Conservation (phyloP, 2,329 filamentous ascomycete genomes). For the Arthroderma uncinatum region DNA sequence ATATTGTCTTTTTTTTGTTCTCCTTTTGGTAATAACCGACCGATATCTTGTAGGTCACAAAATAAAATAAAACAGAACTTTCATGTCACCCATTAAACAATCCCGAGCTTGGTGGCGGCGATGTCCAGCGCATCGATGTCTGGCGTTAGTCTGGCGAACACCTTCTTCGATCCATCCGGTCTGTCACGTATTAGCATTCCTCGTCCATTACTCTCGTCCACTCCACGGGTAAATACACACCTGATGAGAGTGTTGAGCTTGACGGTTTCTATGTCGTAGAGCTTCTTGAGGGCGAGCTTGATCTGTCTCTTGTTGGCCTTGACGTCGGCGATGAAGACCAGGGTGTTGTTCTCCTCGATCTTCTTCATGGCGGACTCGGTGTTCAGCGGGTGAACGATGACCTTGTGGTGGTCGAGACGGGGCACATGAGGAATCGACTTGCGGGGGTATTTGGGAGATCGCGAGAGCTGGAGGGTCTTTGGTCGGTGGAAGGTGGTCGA, state of each 20-base stretch:
- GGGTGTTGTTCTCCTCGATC: constrained; percentile 99
- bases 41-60: constrained; percentile 11
- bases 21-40: constrained; percentile 5
- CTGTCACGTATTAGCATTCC: constrained; percentile 34
- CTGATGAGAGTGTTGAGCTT: constrained; percentile 99
- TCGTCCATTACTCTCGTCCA: neutral
- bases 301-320: constrained; percentile 99
- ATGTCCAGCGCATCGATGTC: constrained; percentile 99
- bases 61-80: constrained; percentile 7
- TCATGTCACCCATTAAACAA: constrained; percentile 55
- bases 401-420: constrained; percentile 93
- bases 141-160: constrained; percentile 85
- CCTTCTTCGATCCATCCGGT: constrained; percentile 97
- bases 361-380: constrained; percentile 99
- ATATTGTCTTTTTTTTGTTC: neutral
- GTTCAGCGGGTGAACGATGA: constrained; percentile 97
- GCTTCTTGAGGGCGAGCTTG: constrained; percentile 95
- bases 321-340: constrained; percentile 92
- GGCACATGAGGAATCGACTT: constrained; percentile 84
- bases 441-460: constrained; percentile 90
- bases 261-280: constrained; percentile 94
- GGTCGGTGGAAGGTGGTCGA: constrained; percentile 95
- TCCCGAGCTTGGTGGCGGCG: constrained; percentile 95
- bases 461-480: constrained; percentile 88
- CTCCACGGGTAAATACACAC: constrained; percentile 42